phyloP scores from a whole-genome alignment of 176 grass and related monocot species.

The Bothriochloa decipiens region DNA sequence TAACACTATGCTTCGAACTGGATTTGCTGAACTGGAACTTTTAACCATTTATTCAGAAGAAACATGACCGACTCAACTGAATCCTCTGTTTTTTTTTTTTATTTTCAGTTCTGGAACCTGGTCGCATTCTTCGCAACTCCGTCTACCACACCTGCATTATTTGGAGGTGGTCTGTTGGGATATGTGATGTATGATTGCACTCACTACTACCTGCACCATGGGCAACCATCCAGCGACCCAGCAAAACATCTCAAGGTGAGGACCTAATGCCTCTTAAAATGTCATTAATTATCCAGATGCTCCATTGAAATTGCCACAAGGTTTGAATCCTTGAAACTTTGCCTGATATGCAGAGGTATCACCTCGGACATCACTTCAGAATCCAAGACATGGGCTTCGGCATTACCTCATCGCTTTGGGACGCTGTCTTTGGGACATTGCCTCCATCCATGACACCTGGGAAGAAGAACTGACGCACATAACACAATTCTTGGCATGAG shows the following conservation, averaged over 20 bases:
- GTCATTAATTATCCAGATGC: constrained; percentile 2
- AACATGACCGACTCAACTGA: background rate
- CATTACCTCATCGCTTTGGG: constrained; percentile 90
- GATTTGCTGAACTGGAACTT: background rate
- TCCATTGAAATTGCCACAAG: background rate
- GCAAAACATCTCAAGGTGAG: constrained; percentile 82
- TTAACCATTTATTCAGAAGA: background rate
- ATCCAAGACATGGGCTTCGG: constrained; percentile 88
- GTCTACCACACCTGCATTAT: constrained; percentile 71
- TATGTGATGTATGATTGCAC: constrained; percentile 98
- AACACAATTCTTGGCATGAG: constrained; percentile 35
- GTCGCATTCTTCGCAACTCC: constrained; percentile 59
- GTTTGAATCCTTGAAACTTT: constrained; percentile 16
- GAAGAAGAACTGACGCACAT: constrained; percentile 47
- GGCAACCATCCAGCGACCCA: constrained; percentile 74
- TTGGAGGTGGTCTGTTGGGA: constrained; percentile 83
- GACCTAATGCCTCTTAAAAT: constrained; percentile 19
- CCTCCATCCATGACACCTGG: constrained; percentile 45
- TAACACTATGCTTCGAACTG: background rate
- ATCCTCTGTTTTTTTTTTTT: background rate
- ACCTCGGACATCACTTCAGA: constrained; percentile 94
- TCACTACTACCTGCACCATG: constrained; percentile 93
- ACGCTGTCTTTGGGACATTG: constrained; percentile 73
- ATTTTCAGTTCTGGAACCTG: constrained; percentile 84
- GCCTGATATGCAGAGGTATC: constrained; percentile 63